Percentiles rank a stretch among this genome's conserved stretches.
Conservation (phyloP, 75 land plant genomes). For the Isoetes taiwanensis region DNA sequence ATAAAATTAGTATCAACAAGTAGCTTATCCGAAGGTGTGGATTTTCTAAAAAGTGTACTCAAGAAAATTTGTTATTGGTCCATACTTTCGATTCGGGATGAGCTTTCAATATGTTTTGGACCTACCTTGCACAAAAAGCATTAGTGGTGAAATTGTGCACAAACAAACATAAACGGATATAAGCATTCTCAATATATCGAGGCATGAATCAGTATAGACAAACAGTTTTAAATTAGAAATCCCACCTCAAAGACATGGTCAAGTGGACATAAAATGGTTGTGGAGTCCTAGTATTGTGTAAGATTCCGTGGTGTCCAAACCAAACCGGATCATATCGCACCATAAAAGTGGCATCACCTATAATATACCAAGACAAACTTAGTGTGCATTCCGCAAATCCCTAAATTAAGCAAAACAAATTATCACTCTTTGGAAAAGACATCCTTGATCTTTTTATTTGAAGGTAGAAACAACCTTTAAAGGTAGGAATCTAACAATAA, state of each 20-base stretch:
- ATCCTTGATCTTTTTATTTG: no score
- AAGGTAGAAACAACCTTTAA: no score
- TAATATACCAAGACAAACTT: constrained; percentile 5
- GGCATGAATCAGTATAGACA: neutral
- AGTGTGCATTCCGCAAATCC: no score
- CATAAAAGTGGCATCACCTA: constrained; percentile 93
- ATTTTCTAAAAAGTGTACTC: constrained; percentile 89
- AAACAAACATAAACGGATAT: neutral
- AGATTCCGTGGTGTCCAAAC: constrained; percentile 81
- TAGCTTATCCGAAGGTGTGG: constrained; percentile 49
- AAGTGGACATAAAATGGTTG: constrained; percentile 91
- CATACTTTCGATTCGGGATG: constrained; percentile 47
- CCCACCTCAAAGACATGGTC: constrained; percentile 95
- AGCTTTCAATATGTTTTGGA: constrained; percentile 59
- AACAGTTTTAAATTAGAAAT: neutral
- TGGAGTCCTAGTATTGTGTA: constrained; percentile 50
- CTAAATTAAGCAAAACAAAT: no score
- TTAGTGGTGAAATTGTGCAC: neutral
- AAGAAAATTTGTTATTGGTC: constrained; percentile 61
- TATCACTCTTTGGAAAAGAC: no score
- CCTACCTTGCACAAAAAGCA: constrained; percentile 28
- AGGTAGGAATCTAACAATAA: no score
- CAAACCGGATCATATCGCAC: constrained; percentile 91
- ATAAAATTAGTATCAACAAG: neutral
- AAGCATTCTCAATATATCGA: neutral